Conservation (phyloP, 1,284 basidiomycete species). For the Ceratobasidium sp. region DNA sequence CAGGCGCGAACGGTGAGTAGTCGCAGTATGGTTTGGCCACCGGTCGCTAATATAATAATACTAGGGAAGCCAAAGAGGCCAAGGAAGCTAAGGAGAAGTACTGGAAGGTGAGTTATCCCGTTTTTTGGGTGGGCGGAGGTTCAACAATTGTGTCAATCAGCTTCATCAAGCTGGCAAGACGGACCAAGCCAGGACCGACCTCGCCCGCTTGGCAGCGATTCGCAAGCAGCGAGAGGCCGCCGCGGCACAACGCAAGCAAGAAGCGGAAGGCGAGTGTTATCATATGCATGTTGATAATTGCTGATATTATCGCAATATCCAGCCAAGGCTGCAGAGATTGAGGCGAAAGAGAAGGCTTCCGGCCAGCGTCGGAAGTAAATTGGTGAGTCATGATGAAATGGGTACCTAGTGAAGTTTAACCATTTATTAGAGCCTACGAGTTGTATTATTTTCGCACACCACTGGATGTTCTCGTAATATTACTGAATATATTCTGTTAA, state of each 20-base stretch:
- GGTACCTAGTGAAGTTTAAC: not conserved
- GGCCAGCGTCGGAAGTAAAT: constrained; percentile 27
- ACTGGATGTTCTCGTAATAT: not conserved
- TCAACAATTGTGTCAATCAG: constrained; percentile 55
- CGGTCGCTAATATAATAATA: not conserved
- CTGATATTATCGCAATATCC: constrained; percentile 18
- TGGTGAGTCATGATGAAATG: not conserved
- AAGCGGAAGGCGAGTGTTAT: constrained; percentile 71
- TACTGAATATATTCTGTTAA: constrained; percentile 8
- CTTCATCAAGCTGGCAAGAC: constrained; percentile 84
- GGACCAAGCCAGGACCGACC: constrained; percentile 85
- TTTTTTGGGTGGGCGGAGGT: not conserved
- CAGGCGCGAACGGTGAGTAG: constrained; percentile 72
- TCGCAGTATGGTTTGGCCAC: not conserved
- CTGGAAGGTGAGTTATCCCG: constrained; percentile 70
- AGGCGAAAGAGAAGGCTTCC: constrained; percentile 55
- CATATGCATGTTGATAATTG: not conserved
- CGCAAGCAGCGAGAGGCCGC: constrained; percentile 86
- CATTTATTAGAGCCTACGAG: not conserved
- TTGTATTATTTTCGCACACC: not conserved
- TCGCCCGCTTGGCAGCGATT: constrained; percentile 87
- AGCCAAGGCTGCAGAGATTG: constrained; percentile 62
- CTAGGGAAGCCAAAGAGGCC: constrained; percentile 89
- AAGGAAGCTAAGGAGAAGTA: constrained; percentile 86
- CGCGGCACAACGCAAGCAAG: constrained; percentile 84